Evolutionary conservation across 2,329 filamentous ascomycete genomes (phyloP), one percentile per base, ranked within the genome.

Genomic region (Penicillium corylophilum): DNA sequence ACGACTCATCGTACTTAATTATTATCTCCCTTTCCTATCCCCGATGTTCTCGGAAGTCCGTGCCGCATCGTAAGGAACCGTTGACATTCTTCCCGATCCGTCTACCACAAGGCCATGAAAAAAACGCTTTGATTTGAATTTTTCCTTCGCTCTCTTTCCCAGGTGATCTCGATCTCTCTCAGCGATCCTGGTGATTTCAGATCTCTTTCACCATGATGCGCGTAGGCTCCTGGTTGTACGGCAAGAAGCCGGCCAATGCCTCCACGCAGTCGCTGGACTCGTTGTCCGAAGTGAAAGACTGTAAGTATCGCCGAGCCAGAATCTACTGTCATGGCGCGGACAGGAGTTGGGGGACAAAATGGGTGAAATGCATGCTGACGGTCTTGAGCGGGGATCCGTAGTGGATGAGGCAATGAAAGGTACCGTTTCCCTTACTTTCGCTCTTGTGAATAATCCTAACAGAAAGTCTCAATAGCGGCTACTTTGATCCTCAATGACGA

Each of bases 401-500:
- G 71, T 74, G 57, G 67, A 72, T 51, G 63, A 72, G 59, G 75
- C 76, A 23, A 65, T 78, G 64, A 65, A 65, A 69, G 75, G 75
- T 77, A 72, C 49, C 18, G 60, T 51, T 33, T 23, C 20, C 22
- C 23, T 18, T 20, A 20, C n/a, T 16, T 22, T 18, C 13, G 5
- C 8, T 13, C 8, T 13, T 35, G 16, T n/a, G 43, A 12, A 12
- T 42, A 18, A 16, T 29, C 29, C 24, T 15, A 35, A 56, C 46
- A 38, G 5, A 20, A n/a, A 40, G n/a, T n/a, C n/a, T n/a, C n/a
- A 44, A 70, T 66, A 69, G 87, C 88, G 35, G 84, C 87, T 4
- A 79, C 82, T 8, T 76, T 89, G 51, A 89, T 96, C 62, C 87
- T 96, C 79, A 87, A 94, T 67, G 91, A 96, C 73, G 90, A 97